Evolutionary conservation across 176 grass and related monocot species (phyloP).

Genomic region (Bonia amplexicaulis): DNA sequence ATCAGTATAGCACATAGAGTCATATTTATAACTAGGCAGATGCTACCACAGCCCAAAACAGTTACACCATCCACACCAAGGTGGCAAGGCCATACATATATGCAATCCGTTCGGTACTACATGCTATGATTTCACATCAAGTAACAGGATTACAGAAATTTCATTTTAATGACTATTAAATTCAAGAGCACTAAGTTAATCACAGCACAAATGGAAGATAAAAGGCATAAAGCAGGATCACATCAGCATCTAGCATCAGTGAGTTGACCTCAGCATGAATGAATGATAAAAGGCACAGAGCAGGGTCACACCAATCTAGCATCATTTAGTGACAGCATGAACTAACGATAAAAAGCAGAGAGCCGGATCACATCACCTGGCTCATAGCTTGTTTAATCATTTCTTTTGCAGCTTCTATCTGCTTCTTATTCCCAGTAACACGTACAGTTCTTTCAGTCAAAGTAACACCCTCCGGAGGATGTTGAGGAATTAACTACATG

Average conservation of each 20-base stretch:
- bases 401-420: slow-evolving; percentile 85
- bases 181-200: background rate
- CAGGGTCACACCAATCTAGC: slow-evolving; percentile 21
- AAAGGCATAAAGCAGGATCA: background rate
- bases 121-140: slow-evolving; percentile 3
- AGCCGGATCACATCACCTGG: slow-evolving; percentile 54
- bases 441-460: slow-evolving; percentile 79
- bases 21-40: background rate
- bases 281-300: background rate
- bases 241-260: slow-evolving; percentile 17
- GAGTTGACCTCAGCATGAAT: background rate
- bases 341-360: background rate
- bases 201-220: background rate
- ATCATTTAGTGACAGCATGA: background rate
- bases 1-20: background rate
- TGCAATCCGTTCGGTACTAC: background rate
- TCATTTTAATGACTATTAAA: background rate
- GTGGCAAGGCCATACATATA: background rate
- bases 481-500: slow-evolving; percentile 77
- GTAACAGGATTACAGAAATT: slow-evolving; percentile 8
- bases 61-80: background rate
- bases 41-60: background rate
- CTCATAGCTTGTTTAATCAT: slow-evolving; percentile 87
- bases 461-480: slow-evolving; percentile 71
- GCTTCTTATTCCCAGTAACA: slow-evolving; percentile 83